Evolutionary conservation across 202 grass and related monocot genomes (phyloP), one percentile per base, ranked within the genome.

Genomic region (Saccharum hybrid): DNA sequence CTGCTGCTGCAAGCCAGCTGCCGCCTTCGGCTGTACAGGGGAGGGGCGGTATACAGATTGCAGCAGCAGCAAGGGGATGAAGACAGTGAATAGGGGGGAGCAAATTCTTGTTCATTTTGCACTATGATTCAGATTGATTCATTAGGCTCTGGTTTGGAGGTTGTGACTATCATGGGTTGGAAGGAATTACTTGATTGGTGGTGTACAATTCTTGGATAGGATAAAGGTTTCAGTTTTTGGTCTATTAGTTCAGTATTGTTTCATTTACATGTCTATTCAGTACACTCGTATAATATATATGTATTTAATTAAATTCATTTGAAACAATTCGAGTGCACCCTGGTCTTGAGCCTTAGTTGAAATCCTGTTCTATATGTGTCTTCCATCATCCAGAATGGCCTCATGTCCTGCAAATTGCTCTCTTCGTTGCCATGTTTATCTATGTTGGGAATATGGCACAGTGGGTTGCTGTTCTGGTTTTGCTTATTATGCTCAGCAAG

Each of bases 181-280:
- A 70, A 80, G 78, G 41, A 70, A 83, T 87, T 94, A 84, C 80
- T 88, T 86, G 75, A 78, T 93, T 90, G 86, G 84, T 88, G 88
- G 88, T 90, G 88, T 90, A 90, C 76, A 90, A 84, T 90, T 84
- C 70, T 80, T 87, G 83, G 86, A 92, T 80, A 86, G 90, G 80
- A 89, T 66, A 85, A 83, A 84, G 68, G 61, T 86, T 83, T 84
- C 86, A 56, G 28, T 83, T 76, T 77, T 85, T 74, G 45, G 66
- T 73, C 52, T 77, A 11, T 42, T 84, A 76, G 84, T 75, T 91
- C 78, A 88, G 82, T 74, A 91, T 88, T 87, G 61, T 90, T 90
- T 75, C 80, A 67, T 82, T 84, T 84, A 90, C 88, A 80, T 81
- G 76, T 49, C 45, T 71, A 67, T 66, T 87, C 76, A 76, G 57